Evolutionary conservation across 352 stramenopile species (phyloP).

Genomic region (Globisporangium cederbergense): DNA sequence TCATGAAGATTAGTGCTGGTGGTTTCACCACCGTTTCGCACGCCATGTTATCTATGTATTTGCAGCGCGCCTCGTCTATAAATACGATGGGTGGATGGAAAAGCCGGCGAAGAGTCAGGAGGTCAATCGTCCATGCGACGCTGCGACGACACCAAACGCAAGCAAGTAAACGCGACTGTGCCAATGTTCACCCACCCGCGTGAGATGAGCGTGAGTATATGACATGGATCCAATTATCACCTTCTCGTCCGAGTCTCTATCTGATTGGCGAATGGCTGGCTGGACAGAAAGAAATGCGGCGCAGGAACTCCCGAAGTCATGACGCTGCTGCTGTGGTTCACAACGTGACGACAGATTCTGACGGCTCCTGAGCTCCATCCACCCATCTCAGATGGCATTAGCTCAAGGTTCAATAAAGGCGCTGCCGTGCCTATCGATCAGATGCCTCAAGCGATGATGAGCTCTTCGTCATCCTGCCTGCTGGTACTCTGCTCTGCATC

Average conservation of each 20-base stretch:
- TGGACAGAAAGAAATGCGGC: background rate
- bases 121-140: background rate
- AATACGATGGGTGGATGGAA: too few relatives aligned
- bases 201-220: background rate
- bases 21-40: background rate
- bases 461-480: slow-evolving; percentile 2
- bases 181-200: background rate
- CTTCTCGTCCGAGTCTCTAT: background rate
- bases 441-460: slow-evolving; percentile 12
- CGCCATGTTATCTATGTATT: background rate
- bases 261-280: background rate
- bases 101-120: background rate
- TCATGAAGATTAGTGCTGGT: background rate
- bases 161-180: background rate
- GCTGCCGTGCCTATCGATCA: background rate
- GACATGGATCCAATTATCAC: background rate
- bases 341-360: too few relatives aligned
- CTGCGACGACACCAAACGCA: background rate
- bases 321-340: too few relatives aligned
- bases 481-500: background rate
- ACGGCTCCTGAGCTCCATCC: too few relatives aligned
- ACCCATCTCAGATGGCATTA: too few relatives aligned
- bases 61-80: background rate
- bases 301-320: too few relatives aligned
- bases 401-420: too few relatives aligned